These are phyloP conservation scores for Protomyces macrosporus DNA, from an alignment of 1,139 yeast species.

Conservation along the genomic window DNA sequence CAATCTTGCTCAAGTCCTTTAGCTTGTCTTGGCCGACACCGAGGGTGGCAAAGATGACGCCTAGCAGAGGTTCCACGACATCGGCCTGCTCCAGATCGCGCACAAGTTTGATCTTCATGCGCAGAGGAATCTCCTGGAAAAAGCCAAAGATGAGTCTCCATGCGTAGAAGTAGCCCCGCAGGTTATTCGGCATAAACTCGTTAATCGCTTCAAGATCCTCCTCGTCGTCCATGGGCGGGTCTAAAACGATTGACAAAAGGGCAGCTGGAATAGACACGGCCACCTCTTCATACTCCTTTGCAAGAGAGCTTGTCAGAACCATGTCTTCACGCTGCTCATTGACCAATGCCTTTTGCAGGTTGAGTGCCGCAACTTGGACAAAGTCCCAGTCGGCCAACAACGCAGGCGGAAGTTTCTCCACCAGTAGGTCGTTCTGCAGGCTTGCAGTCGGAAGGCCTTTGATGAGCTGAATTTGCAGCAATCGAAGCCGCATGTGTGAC, in stretches of 20 bases:
- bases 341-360: conserved; percentile 1
- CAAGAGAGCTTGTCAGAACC: conserved; percentile 3
- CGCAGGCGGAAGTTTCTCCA: too few species aligned
- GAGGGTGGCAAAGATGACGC: conserved; percentile 33
- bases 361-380: conserved; percentile 4
- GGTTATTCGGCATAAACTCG: conserved; percentile 15
- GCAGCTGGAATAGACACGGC: conserved; percentile 36
- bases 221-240: conserved; percentile 31
- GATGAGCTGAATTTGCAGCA: too few species aligned
- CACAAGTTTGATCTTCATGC: conserved; percentile 44
- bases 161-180: conserved; percentile 52
- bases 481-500: too few species aligned
- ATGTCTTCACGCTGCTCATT: conserved; percentile 15
- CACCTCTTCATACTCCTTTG: conserved; percentile 31
- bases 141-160: conserved; percentile 64
- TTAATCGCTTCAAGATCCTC: conserved; percentile 12
- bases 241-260: conserved; percentile 36
- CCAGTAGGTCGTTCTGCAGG: too few species aligned
- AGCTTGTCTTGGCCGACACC: conserved; percentile 29
- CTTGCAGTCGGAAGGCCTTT: too few species aligned
- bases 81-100: conserved; percentile 51
- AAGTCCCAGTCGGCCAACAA: too few species aligned
- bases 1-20: conserved; percentile 27
- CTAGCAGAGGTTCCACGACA: conserved; percentile 43
- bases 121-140: conserved; percentile 56